Evolutionary conservation across 192 early-diverging fungal genomes (phyloP).

Genomic region (Backusella macrospora): DNA sequence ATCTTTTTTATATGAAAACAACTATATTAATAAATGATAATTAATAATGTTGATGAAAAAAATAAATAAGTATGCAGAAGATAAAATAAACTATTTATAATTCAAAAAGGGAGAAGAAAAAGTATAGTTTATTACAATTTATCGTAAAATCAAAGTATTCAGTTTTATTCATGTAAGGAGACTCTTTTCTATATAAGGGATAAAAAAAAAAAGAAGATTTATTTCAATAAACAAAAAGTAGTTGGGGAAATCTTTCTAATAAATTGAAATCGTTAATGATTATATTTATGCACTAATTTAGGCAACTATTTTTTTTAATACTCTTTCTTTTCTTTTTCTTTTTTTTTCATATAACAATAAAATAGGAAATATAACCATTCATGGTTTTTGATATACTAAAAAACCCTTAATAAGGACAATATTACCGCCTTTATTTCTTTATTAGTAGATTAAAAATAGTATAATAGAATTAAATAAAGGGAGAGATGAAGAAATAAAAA

Average conservation of each 20-base stretch:
- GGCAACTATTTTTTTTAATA: not conserved
- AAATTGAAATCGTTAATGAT: conserved; percentile 6
- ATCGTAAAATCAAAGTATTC: too few relatives aligned
- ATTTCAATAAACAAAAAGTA: too few relatives aligned
- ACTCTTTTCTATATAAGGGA: not conserved
- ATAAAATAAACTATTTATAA: too few relatives aligned
- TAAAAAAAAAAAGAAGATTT: not conserved
- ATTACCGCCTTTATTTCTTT: conserved; percentile 8
- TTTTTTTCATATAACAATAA: not conserved
- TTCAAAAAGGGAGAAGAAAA: too few relatives aligned
- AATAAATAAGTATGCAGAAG: too few relatives aligned
- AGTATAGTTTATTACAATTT: too few relatives aligned
- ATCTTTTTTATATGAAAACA: too few relatives aligned
- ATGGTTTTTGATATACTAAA: not conserved
- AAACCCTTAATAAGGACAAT: not conserved
- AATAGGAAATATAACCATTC: too few relatives aligned
- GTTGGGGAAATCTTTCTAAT: not conserved
- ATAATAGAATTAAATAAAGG: not conserved
- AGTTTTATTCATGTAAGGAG: too few relatives aligned
- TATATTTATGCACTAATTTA: not conserved
- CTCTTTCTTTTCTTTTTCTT: not conserved
- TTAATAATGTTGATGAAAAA: too few relatives aligned
- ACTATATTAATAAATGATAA: too few relatives aligned
- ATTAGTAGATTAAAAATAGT: not conserved
- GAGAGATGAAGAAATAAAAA: not conserved